These are phyloP conservation scores for Dothistroma septosporum DNA, from an alignment of 2,329 filamentous ascomycete species.

Conservation along the genomic window DNA sequence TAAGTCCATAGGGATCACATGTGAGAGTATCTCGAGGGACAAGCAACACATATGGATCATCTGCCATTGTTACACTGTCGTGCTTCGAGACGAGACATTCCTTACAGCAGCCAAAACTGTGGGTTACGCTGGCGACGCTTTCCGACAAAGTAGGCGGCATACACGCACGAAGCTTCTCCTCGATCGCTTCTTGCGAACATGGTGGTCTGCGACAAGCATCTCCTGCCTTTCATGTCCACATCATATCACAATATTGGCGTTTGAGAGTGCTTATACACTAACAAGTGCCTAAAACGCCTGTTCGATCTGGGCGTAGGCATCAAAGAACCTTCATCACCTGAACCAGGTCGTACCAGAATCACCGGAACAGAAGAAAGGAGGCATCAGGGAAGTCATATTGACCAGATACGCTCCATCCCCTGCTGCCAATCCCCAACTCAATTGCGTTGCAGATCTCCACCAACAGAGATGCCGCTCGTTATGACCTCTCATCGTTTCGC, in stretches of 20 bases:
- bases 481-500: conserved; percentile 19
- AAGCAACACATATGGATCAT: conserved; percentile 8
- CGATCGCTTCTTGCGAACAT: conserved; percentile 15
- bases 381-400: conserved; percentile 22
- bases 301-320: conserved; percentile 18
- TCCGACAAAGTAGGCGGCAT: conserved; percentile 7
- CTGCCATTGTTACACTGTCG: conserved; percentile 29
- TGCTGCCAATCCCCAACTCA: conserved; percentile 15
- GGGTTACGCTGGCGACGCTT: conserved; percentile 21
- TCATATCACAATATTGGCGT: conserved; percentile 21
- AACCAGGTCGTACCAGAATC: conserved; percentile 16
- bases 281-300: conserved; percentile 15
- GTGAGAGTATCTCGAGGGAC: conserved; percentile 14
- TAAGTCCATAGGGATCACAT: conserved; percentile 8
- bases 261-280: conserved; percentile 20
- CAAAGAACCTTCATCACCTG: conserved; percentile 20
- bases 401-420: conserved; percentile 22
- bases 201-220: conserved; percentile 16
- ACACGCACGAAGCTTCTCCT: conserved; percentile 13
- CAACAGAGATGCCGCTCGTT: conserved; percentile 13
- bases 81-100: conserved; percentile 29
- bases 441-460: conserved; percentile 24
- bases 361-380: conserved; percentile 17
- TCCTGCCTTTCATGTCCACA: conserved; percentile 18
- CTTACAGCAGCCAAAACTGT: conserved; percentile 13